Percentiles rank a stretch among this genome's conserved stretches.
Evolutionary conservation across 805 yeast genomes (phyloP).

Genomic region (Wickerhamiella slavikovae): DNA sequence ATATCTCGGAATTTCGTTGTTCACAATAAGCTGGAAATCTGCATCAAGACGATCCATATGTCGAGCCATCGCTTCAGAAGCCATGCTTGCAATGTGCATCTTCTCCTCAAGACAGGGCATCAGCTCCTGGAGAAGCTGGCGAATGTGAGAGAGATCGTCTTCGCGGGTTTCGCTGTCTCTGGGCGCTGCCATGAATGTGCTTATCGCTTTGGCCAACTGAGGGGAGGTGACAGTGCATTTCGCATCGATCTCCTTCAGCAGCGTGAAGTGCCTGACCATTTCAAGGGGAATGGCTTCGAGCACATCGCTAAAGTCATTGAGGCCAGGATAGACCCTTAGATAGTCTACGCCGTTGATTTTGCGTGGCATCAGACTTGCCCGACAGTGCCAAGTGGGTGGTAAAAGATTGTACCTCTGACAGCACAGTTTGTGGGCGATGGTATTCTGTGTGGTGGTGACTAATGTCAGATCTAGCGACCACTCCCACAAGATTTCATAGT

Average conservation of each 20-base stretch:
- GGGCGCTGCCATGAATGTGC: slow-evolving; percentile 24
- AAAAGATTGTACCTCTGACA: too few relatives aligned
- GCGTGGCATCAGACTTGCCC: too few relatives aligned
- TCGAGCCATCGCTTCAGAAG: slow-evolving; percentile 53
- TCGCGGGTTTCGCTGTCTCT: slow-evolving; percentile 13
- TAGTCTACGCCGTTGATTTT: slow-evolving; percentile 8
- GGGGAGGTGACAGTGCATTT: slow-evolving; percentile 68
- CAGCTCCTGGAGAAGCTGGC: slow-evolving; percentile 33
- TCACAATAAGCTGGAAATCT: slow-evolving; percentile 54
- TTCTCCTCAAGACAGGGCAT: slow-evolving; percentile 90
- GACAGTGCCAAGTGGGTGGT: too few relatives aligned
- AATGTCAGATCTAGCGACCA: too few relatives aligned
- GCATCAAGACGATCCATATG: slow-evolving; percentile 57
- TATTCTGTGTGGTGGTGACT: too few relatives aligned
- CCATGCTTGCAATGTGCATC: slow-evolving; percentile 90
- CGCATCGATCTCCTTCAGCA: slow-evolving; percentile 84
- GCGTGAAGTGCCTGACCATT: slow-evolving; percentile 63
- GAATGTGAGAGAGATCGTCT: slow-evolving; percentile 18
- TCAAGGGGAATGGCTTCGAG: slow-evolving; percentile 79
- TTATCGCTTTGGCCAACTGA: slow-evolving; percentile 33
- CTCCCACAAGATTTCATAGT: too few relatives aligned
- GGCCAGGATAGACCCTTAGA: slow-evolving; percentile 39
- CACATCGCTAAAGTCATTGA: slow-evolving; percentile 80
- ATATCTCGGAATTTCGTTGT: slow-evolving; percentile 63
- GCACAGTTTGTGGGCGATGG: too few relatives aligned